Base-by-base conservation (phyloP, 2,329 filamentous ascomycete species). In the Aspergillus quadricinctus region DNA sequence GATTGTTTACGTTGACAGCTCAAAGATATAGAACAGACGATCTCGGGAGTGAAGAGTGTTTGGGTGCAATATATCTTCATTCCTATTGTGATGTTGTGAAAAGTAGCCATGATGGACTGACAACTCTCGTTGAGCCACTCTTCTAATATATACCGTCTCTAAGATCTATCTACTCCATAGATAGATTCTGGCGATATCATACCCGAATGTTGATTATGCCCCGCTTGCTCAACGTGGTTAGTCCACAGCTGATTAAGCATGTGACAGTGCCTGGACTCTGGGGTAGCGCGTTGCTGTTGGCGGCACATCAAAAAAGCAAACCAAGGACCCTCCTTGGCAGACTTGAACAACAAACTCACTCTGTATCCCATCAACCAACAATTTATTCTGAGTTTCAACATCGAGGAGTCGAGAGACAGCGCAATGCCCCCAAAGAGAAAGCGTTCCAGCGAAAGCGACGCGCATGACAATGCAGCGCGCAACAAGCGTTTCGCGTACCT, bases 401-500 rank as follows among this genome's bases (percentile, higher is more conserved):
- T 14, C 50, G 25, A 8, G 19, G 6, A 31, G 10, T 11, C 11
- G 11, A 23, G 4, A 14, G 25, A 11, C 27, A 40, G 19, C 29
- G 51, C 43, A 46, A 66, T 66, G 64, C 60, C 64, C 11, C 55
- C 64, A 2, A 66, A 65, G 59, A 57, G 59, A 49, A 74, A 73
- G 63, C 70, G 57, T 49, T 52, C 64, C 14, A 57, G 48, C 37
- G 57, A 68, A 46, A 56, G 53, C 6, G 58, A 63, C 9, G 61
- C 60, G 11, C 53, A 60, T 27, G 60, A 61, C 2, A 60, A 61
- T 4, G 37, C 57, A 31, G 40, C 57, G 37, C 51, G 61, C 48
- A 60, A 60, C 29, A 74, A 72, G 57, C 65, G 62, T 51, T 77
- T 71, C 49, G 72, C 75, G 14, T 73, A 72, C 49, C 63, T 78